phyloP scores from a whole-genome alignment of 352 stramenopile genomes.

The Globisporangium sylvaticum region DNA sequence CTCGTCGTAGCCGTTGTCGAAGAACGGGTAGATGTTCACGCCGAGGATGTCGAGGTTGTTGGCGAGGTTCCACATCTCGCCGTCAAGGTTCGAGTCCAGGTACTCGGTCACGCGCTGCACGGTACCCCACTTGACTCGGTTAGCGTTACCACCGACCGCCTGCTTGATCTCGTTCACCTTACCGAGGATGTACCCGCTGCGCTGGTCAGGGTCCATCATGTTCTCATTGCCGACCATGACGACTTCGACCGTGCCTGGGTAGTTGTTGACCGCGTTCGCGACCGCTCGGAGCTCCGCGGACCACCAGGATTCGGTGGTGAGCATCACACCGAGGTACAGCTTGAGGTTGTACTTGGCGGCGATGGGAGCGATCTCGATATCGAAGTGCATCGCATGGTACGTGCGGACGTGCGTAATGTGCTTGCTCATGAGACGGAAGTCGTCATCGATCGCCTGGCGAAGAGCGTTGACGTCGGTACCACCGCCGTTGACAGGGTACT shows the following conservation, averaged over 20 bases:
- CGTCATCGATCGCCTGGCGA: constrained; percentile 14
- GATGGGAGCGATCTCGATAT: constrained; percentile 14
- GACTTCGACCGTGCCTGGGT: constrained; percentile 13
- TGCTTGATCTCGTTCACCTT: constrained; percentile 31
- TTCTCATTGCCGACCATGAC: constrained; percentile 23
- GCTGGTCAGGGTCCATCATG: constrained; percentile 16
- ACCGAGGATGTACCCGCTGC: constrained; percentile 21
- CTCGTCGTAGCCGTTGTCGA: constrained; percentile 19
- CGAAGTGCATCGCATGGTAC: constrained; percentile 21
- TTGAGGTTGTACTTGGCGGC: constrained; percentile 13
- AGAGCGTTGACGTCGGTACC: neutral
- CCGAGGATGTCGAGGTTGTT: constrained; percentile 27
- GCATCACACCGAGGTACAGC: constrained; percentile 23
- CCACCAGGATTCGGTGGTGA: constrained; percentile 16
- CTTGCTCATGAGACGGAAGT: constrained; percentile 18
- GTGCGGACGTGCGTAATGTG: constrained; percentile 19
- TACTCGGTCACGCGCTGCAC: constrained; percentile 34
- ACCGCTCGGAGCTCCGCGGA: constrained; percentile 6
- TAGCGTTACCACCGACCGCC: constrained; percentile 15
- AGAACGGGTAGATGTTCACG: constrained; percentile 43
- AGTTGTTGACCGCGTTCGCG: constrained; percentile 10
- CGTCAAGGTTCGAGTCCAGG: constrained; percentile 2
- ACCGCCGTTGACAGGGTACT: constrained; percentile 19
- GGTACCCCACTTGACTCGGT: constrained; percentile 23
- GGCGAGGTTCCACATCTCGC: constrained; percentile 12